Conservation (phyloP, 129 eudicot genomes). For the Calendula officinalis region DNA sequence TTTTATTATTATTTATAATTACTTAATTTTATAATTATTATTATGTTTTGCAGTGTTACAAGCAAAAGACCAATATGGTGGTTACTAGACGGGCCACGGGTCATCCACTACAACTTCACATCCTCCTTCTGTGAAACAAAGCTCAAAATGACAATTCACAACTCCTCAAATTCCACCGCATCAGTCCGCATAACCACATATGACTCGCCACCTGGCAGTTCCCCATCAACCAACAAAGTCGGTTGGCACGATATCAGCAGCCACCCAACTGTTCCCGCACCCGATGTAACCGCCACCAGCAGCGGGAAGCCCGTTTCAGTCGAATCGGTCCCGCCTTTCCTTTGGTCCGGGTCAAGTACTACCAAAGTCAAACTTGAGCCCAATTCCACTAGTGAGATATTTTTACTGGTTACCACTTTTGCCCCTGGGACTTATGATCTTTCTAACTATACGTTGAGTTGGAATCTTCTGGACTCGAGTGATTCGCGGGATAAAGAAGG, state of each 20-base stretch:
- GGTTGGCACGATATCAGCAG: slow-evolving; percentile 80
- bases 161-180: slow-evolving; percentile 44
- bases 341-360: slow-evolving; percentile 87
- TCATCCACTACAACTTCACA: slow-evolving; percentile 49
- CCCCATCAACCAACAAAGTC: slow-evolving; percentile 47
- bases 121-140: slow-evolving; percentile 61
- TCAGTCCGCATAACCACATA: slow-evolving; percentile 52
- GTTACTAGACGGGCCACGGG: slow-evolving; percentile 75
- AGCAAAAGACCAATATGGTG: slow-evolving; percentile 79
- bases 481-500: slow-evolving; percentile 44
- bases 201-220: slow-evolving; percentile 44
- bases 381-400: slow-evolving; percentile 53
- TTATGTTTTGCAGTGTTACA: slow-evolving; percentile 41
- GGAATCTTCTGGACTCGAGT: slow-evolving; percentile 46
- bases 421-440: slow-evolving; percentile 82
- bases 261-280: slow-evolving; percentile 35
- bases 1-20: no score
- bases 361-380: slow-evolving; percentile 59
- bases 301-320: slow-evolving; percentile 29
- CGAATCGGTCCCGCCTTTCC: slow-evolving; percentile 64
- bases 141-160: slow-evolving; percentile 63
- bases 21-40: no score
- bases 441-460: slow-evolving; percentile 71
- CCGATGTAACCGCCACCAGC: slow-evolving; percentile 38
- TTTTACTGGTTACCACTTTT: slow-evolving; percentile 60